These are phyloP conservation scores for Cyclospora cayetanensis DNA, from an alignment of 169 alveolate genomes.

Conservation along the genomic window DNA sequence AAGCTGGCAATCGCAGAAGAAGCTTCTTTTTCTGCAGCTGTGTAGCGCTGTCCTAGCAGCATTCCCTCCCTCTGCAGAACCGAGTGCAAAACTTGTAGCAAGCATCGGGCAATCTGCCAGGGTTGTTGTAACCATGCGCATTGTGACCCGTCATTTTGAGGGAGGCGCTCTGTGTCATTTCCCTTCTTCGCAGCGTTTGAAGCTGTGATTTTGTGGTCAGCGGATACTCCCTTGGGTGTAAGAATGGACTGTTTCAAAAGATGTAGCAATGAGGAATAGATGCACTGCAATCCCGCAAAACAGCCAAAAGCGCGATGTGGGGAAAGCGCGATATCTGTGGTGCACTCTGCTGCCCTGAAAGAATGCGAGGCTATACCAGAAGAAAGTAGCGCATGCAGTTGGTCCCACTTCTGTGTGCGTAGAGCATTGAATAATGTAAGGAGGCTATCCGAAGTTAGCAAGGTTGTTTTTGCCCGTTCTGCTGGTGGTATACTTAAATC, in stretches of 20 bases:
- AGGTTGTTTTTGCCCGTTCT: too few species aligned
- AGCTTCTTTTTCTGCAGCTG: slow-evolving; percentile 20
- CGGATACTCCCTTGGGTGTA: background rate
- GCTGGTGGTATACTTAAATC: too few species aligned
- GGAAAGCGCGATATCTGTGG: too few species aligned
- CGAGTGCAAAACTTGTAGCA: background rate
- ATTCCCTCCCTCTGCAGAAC: background rate
- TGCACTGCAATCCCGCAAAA: background rate
- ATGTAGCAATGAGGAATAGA: background rate
- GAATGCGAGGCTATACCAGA: too few species aligned
- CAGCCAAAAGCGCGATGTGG: background rate
- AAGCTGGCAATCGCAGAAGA: background rate
- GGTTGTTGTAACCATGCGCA: background rate
- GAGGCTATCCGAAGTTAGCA: too few species aligned
- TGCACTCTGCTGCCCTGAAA: too few species aligned
- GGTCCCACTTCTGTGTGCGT: too few species aligned
- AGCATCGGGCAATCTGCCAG: background rate
- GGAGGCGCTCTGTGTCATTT: background rate
- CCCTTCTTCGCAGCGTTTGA: background rate
- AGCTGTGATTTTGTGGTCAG: background rate
- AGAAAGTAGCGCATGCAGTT: too few species aligned
- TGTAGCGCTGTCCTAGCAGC: background rate
- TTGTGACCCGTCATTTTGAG: background rate
- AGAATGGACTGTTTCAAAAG: background rate
- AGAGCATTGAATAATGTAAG: too few species aligned